phyloP scores from a whole-genome alignment of 441 rosid species.

The Euphorbia corollata region DNA sequence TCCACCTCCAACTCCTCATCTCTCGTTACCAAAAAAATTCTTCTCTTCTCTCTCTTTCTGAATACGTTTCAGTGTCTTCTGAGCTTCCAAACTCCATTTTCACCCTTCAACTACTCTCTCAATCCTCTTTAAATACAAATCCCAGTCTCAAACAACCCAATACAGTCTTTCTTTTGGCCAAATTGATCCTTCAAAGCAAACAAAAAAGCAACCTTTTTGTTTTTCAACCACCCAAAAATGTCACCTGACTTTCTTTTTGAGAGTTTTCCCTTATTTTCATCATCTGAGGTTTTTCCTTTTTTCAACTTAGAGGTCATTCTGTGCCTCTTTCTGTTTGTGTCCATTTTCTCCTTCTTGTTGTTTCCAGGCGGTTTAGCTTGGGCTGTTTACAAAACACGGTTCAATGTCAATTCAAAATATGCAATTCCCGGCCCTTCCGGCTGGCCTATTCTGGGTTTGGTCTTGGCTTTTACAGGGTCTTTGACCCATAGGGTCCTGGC shows the following conservation, averaged over 20 bases:
- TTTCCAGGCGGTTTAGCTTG: conserved; percentile 75
- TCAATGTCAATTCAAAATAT: conserved; percentile 17
- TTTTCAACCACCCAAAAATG: conserved; percentile 22
- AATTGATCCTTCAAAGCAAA: not conserved
- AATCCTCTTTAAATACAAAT: not conserved
- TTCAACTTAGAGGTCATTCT: conserved; percentile 31
- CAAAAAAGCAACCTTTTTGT: not conserved
- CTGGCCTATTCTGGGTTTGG: conserved; percentile 42
- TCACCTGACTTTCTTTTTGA: conserved; percentile 27
- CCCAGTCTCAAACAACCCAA: not conserved
- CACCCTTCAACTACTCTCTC: not conserved
- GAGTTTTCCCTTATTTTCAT: conserved; percentile 22
- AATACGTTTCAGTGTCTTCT: conserved; percentile 11
- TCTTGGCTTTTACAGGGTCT: conserved; percentile 35
- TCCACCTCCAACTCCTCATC: conserved; percentile 11
- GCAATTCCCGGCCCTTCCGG: conserved; percentile 68
- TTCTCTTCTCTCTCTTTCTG: not conserved
- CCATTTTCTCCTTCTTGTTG: conserved; percentile 33
- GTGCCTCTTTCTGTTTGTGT: conserved; percentile 25
- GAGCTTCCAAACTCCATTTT: conserved; percentile 1
- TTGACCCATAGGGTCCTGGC: conserved; percentile 52
- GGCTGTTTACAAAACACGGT: conserved; percentile 41
- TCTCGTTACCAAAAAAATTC: too few relatives aligned
- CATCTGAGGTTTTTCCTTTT: conserved; percentile 20
- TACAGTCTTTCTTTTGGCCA: too few relatives aligned